Evolutionary conservation across 192 early-diverging fungal species (phyloP), one percentile per base, ranked within the genome.

Genomic region (Kappamyces sp.): DNA sequence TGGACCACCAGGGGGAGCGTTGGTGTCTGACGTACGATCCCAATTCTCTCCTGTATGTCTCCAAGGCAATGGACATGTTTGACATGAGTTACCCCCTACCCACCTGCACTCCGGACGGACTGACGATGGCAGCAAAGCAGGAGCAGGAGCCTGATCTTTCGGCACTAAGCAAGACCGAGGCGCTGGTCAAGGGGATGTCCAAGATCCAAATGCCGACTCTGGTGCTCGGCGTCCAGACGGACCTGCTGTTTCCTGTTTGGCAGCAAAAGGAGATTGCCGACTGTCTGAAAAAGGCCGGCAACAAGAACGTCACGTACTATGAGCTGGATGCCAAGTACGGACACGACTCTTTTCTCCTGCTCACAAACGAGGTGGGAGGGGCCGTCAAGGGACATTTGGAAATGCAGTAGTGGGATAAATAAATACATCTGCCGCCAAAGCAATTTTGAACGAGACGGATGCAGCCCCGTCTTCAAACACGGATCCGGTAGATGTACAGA

Each of bases 1-100:
- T 97, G 46, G 92, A 98, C 68, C 91, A 97, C 67, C 94, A 84
- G 76, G 93, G 94, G 51, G 93, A 98, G 66, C 74, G 85, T 35
- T 98, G 92, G 68, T 93, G 89, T 58, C 61, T 91, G 58, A 83
- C 91, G 70, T 98, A 95, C 71, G 95, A 97, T 66, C 77, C 93
- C 44, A 95, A 95, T 64, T 94, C 91, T 3, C 71, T 94, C 12
- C 64, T 98, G 9, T 98, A 95, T 64, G 82, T 98, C 15, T 93
- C 90, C 52, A 94, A 96, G 67, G 79, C 95, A 42, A 98, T 98
- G 95, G 95, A 98, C 61, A 82, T 98, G 86, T 98, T 98, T 78
- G 93, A 98, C 66, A 88, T 98, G 74, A 48, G 51, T 38, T 43
- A 74, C 13, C 44, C 47, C 3, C 54, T 23, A 23, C 23, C 23